Base-by-base conservation (phyloP, 2,329 filamentous ascomycete species). In the Amesomyces nigricolor region DNA sequence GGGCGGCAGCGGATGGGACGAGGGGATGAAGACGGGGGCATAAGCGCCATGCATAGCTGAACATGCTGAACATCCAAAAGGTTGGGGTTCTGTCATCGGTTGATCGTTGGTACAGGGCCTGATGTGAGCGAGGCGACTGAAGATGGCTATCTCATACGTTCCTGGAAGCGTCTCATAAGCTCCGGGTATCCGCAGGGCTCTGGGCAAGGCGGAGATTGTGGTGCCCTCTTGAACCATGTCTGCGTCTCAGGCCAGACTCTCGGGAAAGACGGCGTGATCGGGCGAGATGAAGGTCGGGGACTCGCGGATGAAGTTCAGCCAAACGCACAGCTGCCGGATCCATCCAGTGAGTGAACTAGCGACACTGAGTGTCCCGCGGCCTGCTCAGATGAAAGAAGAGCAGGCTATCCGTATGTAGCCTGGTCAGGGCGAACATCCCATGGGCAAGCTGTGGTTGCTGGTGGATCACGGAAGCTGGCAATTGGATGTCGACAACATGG, bases 221-320 rank as follows among this genome's bases (percentile, higher is more conserved):
- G 32, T 13, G 11, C 1, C 32, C 9, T 35, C 11, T 35, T 11
- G 9, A 7, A 35, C 11, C 32, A 35, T 35, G 32, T 4, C 8
- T 13, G 32, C 32, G 1, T 26, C 32, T 35, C 32, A 35, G 32
- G 11, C 9, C 32, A 13, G 11, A 7, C 32, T 35, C 32, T 35
- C 32, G 32, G 32, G 9, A 35, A 35, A 35, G 11, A 13, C 32
- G 8, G 32, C 32, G 32, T 35, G 7, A 35, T 35, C 32, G 32
- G 32, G 32, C 32, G 32, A 35, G 32, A 7, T 35, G 11, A 10
- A 6, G 6, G 30, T 5, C 29, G 38, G 30, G 35, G 43, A n/a
- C 22, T 37, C 32, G 51, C 57, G 52, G 57, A 29, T 53, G 48
- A 52, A 49, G 48, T 29, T 58, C 56, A 50, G 57, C 17, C 26